phyloP scores from a whole-genome alignment of 495 filamentous ascomycete species.

The Penicillium steckii region DNA sequence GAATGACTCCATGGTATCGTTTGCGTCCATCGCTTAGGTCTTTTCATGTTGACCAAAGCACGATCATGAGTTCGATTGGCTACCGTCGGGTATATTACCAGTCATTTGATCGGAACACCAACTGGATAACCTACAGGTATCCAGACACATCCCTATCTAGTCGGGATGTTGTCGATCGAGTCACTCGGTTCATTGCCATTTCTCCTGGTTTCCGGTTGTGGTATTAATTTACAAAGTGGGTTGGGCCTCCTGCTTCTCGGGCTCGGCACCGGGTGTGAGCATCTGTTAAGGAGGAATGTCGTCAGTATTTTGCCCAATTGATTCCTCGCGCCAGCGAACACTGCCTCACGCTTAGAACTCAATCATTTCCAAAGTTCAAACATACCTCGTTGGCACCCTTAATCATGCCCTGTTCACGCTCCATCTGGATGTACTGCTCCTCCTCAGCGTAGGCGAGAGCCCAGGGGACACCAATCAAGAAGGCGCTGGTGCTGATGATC shows the following conservation, averaged over 20 bases:
- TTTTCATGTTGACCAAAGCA: not conserved
- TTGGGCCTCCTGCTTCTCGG: conserved; percentile 38
- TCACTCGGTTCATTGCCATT: conserved; percentile 6
- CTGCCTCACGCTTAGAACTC: too few relatives aligned
- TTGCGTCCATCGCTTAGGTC: not conserved
- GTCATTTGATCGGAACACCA: not conserved
- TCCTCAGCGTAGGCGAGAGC: conserved; percentile 91
- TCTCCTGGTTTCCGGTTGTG: conserved; percentile 19
- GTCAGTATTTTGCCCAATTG: conserved; percentile 11
- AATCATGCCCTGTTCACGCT: conserved; percentile 95
- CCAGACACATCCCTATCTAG: not conserved
- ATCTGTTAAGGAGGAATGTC: conserved; percentile 28
- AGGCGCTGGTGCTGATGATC: conserved; percentile 80
- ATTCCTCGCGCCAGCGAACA: too few relatives aligned
- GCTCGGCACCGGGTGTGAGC: conserved; percentile 43
- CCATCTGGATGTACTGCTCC: conserved; percentile 93
- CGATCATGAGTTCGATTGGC: not conserved
- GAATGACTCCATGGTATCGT: conserved; percentile 1
- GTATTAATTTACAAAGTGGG: conserved; percentile 42
- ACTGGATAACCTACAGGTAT: not conserved
- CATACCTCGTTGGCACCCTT: conserved; percentile 70
- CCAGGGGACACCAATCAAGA: conserved; percentile 90
- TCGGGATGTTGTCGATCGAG: conserved; percentile 2
- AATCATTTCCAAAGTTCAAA: conserved; percentile 11
- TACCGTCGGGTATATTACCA: not conserved